These are phyloP conservation scores for Tricholoma sp. DNA, from an alignment of 768 basidiomycete genomes.

Conservation along the genomic window DNA sequence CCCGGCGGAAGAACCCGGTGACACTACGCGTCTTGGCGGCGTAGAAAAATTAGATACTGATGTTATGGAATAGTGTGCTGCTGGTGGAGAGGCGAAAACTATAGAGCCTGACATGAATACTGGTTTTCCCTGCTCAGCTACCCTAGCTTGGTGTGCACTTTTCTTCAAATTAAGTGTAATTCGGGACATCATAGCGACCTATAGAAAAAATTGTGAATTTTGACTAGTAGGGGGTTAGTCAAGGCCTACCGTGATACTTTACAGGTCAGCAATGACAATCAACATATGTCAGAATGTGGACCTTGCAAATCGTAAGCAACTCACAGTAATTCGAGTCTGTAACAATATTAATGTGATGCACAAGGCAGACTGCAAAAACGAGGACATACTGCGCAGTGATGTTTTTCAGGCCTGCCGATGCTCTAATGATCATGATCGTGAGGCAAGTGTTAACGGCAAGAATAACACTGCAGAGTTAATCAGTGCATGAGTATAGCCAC, in stretches of 20 bases:
- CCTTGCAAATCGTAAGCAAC: slow-evolving; percentile 9
- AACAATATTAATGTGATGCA: not conserved
- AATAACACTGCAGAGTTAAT: slow-evolving; percentile 29
- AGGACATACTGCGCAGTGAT: slow-evolving; percentile 42
- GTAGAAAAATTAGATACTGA: not conserved
- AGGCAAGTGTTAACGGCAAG: slow-evolving; percentile 38
- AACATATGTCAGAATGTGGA: not conserved
- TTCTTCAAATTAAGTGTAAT: slow-evolving; percentile 60
- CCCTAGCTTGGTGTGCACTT: slow-evolving; percentile 18
- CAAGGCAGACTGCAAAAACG: not conserved
- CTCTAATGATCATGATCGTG: slow-evolving; percentile 41
- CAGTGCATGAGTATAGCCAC: not conserved
- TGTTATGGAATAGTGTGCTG: not conserved
- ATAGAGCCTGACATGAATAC: not conserved
- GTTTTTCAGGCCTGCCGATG: slow-evolving; percentile 41
- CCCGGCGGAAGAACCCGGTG: not conserved
- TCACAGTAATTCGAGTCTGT: slow-evolving; percentile 36
- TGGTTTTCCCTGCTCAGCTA: not conserved
- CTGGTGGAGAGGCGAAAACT: not conserved
- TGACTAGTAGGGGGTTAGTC: not conserved
- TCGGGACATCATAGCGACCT: slow-evolving; percentile 65
- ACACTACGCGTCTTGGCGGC: not conserved
- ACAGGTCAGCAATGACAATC: not conserved
- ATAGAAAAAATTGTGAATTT: slow-evolving; percentile 5
- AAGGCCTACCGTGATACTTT: not conserved